A percentile compares a stretch with the other conserved stretches of the same genome.
Evolutionary conservation across 768 basidiomycete species (phyloP).

Genomic region (Rhodotorula babjevae): DNA sequence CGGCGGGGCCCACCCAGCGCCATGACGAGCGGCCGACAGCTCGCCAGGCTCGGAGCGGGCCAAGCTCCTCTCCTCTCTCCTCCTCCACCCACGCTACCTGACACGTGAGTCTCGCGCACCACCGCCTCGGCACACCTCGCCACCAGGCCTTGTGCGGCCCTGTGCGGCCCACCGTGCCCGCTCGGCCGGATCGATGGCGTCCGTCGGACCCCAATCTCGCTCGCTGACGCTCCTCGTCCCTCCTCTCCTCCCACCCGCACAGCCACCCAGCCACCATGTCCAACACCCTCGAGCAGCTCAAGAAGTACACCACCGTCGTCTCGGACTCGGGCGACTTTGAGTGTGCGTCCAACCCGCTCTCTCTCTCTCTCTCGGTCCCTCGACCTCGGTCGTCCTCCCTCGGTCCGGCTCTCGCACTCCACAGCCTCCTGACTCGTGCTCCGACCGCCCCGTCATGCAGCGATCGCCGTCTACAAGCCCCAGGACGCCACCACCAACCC

Average conservation of each 20-base stretch:
- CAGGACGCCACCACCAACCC: constrained; percentile 99
- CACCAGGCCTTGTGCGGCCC: too few species aligned
- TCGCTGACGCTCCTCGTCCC: not conserved
- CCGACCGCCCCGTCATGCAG: constrained; percentile 48
- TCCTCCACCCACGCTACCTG: too few species aligned
- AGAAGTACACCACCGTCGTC: constrained; percentile 88
- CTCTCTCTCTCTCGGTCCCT: not conserved
- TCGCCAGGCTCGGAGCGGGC: too few species aligned
- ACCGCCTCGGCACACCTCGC: too few species aligned
- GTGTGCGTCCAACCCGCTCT: constrained; percentile 52
- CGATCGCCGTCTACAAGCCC: constrained; percentile 94
- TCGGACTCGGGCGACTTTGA: constrained; percentile 92
- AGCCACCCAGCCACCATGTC: constrained; percentile 42
- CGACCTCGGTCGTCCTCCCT: not conserved
- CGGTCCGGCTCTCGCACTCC: too few species aligned
- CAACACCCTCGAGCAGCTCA: constrained; percentile 56
- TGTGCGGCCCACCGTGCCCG: too few species aligned
- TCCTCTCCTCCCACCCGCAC: not conserved
- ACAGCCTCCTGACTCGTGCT: too few species aligned
- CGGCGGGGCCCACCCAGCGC: too few species aligned
- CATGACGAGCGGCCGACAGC: too few species aligned
- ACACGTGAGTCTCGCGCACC: too few species aligned
- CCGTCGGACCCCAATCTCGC: not conserved
- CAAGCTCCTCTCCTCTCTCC: too few species aligned
- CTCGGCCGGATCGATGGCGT: not conserved